These are phyloP conservation scores for Fallopia convolvulus DNA, from an alignment of 148 eudicot genomes.

Conservation along the genomic window DNA sequence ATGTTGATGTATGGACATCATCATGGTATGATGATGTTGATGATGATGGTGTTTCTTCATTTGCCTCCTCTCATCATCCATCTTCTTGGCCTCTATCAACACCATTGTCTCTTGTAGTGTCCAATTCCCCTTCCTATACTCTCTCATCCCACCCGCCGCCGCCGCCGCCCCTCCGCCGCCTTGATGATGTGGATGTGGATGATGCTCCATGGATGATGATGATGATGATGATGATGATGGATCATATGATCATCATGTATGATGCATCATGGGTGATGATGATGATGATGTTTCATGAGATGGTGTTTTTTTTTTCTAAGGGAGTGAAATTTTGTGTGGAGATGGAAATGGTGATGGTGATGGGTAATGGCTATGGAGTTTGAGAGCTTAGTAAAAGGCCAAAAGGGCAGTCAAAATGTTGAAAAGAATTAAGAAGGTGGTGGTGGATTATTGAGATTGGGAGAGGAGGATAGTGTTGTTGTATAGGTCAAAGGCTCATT, in stretches of 20 bases:
- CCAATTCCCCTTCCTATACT: conserved; percentile 92
- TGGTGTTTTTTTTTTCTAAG: too few relatives aligned
- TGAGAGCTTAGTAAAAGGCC: conserved; percentile 5
- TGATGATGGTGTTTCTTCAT: conserved; percentile 6
- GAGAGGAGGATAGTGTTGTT: conserved; percentile 5
- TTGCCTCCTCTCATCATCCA: conserved; percentile 69
- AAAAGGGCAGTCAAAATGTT: neutral
- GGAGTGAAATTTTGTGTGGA: too few relatives aligned
- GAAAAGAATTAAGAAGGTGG: neutral
- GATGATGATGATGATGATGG: neutral
- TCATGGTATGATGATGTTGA: neutral
- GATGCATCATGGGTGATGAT: too few relatives aligned
- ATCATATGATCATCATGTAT: neutral
- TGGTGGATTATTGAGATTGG: conserved; percentile 8
- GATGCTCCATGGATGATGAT: conserved; percentile 1
- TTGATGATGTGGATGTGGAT: neutral
- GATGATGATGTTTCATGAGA: too few relatives aligned
- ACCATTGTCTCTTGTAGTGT: conserved; percentile 78
- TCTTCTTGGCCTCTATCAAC: conserved; percentile 68
- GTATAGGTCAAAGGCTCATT: conserved; percentile 14
- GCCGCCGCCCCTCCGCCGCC: neutral
- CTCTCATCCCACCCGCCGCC: conserved; percentile 27
- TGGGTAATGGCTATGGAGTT: conserved; percentile 5
- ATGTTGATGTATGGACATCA: neutral
- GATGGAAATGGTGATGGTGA: conserved; percentile 2